phyloP scores from a whole-genome alignment of 1,139 yeast genomes.

The Yamadazyma trypodendri region DNA sequence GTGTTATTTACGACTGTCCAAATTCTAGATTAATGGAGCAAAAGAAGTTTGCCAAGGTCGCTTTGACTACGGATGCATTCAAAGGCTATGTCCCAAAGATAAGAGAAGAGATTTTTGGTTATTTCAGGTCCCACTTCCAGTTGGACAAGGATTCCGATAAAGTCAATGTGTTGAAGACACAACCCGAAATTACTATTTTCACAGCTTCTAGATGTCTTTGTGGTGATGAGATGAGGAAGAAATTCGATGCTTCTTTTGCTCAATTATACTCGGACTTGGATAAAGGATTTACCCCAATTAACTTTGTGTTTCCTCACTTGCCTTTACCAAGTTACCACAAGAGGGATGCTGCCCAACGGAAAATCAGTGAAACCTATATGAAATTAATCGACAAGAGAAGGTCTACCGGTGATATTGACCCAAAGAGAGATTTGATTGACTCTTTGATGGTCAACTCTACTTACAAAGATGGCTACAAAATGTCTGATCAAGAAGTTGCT shows the following conservation, averaged over 20 bases:
- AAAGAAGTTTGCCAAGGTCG: conserved; percentile 91
- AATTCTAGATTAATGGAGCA: conserved; percentile 95
- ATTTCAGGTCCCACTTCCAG: conserved; percentile 52
- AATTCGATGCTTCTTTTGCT: conserved; percentile 83
- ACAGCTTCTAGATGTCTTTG: conserved; percentile 90
- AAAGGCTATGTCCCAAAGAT: conserved; percentile 84
- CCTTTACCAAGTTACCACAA: conserved; percentile 84
- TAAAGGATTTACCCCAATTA: conserved; percentile 94
- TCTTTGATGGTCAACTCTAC: conserved; percentile 78
- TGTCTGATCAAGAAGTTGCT: conserved; percentile 95
- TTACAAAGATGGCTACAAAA: conserved; percentile 87
- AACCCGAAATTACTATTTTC: conserved; percentile 94
- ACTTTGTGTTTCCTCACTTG: conserved; percentile 91
- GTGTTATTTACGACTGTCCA: conserved; percentile 96
- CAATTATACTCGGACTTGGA: conserved; percentile 85
- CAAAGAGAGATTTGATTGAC: conserved; percentile 86
- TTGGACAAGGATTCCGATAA: conserved; percentile 47
- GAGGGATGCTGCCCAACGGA: conserved; percentile 86
- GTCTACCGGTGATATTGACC: conserved; percentile 63
- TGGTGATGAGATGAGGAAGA: conserved; percentile 88
- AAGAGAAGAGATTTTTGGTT: conserved; percentile 69
- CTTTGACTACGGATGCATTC: conserved; percentile 84
- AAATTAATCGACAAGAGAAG: conserved; percentile 75
- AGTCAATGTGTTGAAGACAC: conserved; percentile 74
- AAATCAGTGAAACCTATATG: conserved; percentile 78